Evolutionary conservation across 2,329 filamentous ascomycete species (phyloP), one percentile per base, ranked within the genome.

Genomic region (Penicillium expansum): DNA sequence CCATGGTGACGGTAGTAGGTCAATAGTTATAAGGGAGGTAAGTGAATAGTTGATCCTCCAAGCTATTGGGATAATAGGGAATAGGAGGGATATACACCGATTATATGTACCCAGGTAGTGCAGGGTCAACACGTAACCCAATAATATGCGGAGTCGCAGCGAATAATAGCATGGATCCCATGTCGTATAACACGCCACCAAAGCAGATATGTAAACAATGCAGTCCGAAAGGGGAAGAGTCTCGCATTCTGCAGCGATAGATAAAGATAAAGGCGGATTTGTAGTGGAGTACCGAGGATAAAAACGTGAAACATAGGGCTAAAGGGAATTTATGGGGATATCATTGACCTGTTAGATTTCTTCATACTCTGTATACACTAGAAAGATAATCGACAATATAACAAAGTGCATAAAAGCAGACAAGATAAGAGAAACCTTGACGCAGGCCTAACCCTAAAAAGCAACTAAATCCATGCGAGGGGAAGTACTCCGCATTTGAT

Each of bases 401-500:
- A 3, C 10, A 5, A 22, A n/a, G 9, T 16, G 18, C 4, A 18
- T 22, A 43, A 47, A 45, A 48, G 32, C 7, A 37, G 14, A 30
- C 13, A 30, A 39, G 55, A 58, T 51, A 58, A 58, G 56, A 45
- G 54, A 49, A 55, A 49, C 22, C 30, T 49, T 42, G 43, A 30
- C 29, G 43, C 44, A 35, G 27, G 33, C 14, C 52, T 59, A 59
- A 54, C 47, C 58, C 56, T 14, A 58, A 50, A 29, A 20, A 60
- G 59, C 37, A 60, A 55, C 30, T 35, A 24, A 22, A 48, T 57
- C 48, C 57, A 24, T 48, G 45, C 52, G 53, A 61, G 57, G 57
- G 57, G 39, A 49, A 41, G 27, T 20, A 27, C 48, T 56, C 53
- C 42, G 50, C 55, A 42, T 57, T 42, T n/a, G 56, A 54, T 55